A percentile compares a stretch with the other conserved stretches of the same genome.
Conservation (phyloP, 192 early-diverging fungal genomes). For the Tieghemiomyces parasiticus region DNA sequence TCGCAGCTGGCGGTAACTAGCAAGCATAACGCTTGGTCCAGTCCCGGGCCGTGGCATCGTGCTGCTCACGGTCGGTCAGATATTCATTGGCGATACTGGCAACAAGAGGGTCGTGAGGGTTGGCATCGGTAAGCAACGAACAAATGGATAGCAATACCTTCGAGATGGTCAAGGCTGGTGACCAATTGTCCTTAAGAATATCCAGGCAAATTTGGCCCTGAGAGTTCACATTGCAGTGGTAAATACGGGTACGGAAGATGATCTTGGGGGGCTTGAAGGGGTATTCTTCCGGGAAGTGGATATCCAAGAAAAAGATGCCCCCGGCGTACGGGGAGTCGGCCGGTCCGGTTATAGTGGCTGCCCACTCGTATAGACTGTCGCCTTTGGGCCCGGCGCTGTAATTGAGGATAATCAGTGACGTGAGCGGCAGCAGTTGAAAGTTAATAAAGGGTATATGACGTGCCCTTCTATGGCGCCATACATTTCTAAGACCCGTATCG, state of each 20-base stretch:
- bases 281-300: conserved; percentile 84
- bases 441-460: no score
- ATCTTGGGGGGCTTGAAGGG: conserved; percentile 96
- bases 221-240: conserved; percentile 94
- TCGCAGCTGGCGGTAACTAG: no score
- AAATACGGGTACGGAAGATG: conserved; percentile 82
- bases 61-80: conserved; percentile 65
- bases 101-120: conserved; percentile 89
- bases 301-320: conserved; percentile 89
- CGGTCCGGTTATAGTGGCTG: conserved; percentile 85
- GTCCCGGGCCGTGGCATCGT: conserved; percentile 77
- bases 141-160: conserved; percentile 93
- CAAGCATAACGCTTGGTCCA: conserved; percentile 79
- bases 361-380: conserved; percentile 94
- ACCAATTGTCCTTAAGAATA: conserved; percentile 96
- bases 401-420: no score
- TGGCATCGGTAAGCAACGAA: conserved; percentile 85
- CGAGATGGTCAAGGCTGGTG: conserved; percentile 84
- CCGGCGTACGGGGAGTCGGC: conserved; percentile 75
- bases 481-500: no score
- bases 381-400: conserved; percentile 91
- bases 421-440: no score
- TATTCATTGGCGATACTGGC: conserved; percentile 84
- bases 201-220: conserved; percentile 87
- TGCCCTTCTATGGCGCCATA: no score